Evolutionary conservation across 2,329 filamentous ascomycete genomes (phyloP).

Genomic region (Xylaria sp.): DNA sequence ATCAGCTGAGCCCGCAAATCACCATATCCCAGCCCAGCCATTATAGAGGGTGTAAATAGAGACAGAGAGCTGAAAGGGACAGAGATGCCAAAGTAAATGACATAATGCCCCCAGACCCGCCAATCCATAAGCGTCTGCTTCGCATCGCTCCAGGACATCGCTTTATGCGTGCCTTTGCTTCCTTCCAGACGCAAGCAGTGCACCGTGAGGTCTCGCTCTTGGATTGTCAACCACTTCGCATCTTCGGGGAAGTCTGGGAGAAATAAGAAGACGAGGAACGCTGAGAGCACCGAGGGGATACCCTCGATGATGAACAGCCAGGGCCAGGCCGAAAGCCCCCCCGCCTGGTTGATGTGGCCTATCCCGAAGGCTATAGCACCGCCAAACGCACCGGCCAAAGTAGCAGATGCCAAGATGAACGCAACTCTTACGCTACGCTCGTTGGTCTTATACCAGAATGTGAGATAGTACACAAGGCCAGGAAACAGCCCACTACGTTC

Average conservation of each 20-base stretch:
- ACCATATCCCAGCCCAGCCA: slow-evolving; percentile 42
- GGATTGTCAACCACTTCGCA: slow-evolving; percentile 61
- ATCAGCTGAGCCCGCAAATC: slow-evolving; percentile 63
- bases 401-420: slow-evolving; percentile 71
- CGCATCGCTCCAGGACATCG: slow-evolving; percentile 70
- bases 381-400: slow-evolving; percentile 74
- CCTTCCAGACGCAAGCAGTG: slow-evolving; percentile 52
- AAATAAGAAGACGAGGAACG: slow-evolving; percentile 62
- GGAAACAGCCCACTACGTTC: slow-evolving; percentile 64
- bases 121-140: slow-evolving; percentile 70
- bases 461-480: slow-evolving; percentile 69
- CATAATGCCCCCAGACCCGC: slow-evolving; percentile 70
- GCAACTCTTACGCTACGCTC: slow-evolving; percentile 74
- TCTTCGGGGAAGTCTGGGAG: slow-evolving; percentile 72
- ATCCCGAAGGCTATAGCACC: slow-evolving; percentile 76
- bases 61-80: slow-evolving; percentile 44
- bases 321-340: slow-evolving; percentile 70
- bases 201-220: slow-evolving; percentile 62
- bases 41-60: slow-evolving; percentile 65
- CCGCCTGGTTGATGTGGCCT: slow-evolving; percentile 70
- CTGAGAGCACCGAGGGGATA: slow-evolving; percentile 56
- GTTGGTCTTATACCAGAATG: slow-evolving; percentile 74
- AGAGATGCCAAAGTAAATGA: slow-evolving; percentile 53
- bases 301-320: slow-evolving; percentile 65
- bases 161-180: slow-evolving; percentile 63